Evolutionary conservation across 2,329 filamentous ascomycete genomes (phyloP), one percentile per base, ranked within the genome.

Genomic region (Colletotrichum orchidophilum): DNA sequence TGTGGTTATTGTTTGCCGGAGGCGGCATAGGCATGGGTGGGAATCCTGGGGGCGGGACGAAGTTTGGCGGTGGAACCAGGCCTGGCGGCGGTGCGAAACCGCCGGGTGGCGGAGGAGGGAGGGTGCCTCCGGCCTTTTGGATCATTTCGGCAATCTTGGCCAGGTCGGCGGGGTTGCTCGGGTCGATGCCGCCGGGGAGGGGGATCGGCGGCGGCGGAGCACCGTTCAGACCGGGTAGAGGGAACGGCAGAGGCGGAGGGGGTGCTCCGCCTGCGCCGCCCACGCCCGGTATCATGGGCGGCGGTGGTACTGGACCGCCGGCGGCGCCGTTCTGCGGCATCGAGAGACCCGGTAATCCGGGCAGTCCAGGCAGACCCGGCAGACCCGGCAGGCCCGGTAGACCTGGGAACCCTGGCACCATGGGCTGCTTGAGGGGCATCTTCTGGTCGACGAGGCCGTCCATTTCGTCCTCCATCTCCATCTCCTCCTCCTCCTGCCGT

Each of bases 381-480:
- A 79, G 82, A 60, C 80, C 83, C 49, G 83, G 83, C 7, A 73
- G 60, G 33, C 90, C 93, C 5, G 91, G 92, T 67, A 93, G 88
- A 31, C 88, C 86, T 3, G 88, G 83, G 78, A 89, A 78, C 62
- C 83, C 77, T 80, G 88, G 78, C 9, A 88, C 79, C 24, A 81
- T 81, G 24, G 87, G 81, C 71, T 86, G 85, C 76, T 88, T 90
- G 33, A 90, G 82, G 24, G 88, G 92, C 88, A 93, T 94, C 81
- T 93, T 93, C 80, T 99, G 96, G 77, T 99, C 96, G 63, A 97
- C 92, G 54, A 98, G 87, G 2, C 94, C 95, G 74, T 98, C 96
- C 75, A 93, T 92, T 82, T 98, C 96, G 78, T 98, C 96, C 80
- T 98, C 94, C 71, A 93, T 87, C 81, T 98, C 95, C 78, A 96